These are phyloP conservation scores for Pholiota adiposa DNA, from an alignment of 1,284 basidiomycete genomes.

Conservation along the genomic window DNA sequence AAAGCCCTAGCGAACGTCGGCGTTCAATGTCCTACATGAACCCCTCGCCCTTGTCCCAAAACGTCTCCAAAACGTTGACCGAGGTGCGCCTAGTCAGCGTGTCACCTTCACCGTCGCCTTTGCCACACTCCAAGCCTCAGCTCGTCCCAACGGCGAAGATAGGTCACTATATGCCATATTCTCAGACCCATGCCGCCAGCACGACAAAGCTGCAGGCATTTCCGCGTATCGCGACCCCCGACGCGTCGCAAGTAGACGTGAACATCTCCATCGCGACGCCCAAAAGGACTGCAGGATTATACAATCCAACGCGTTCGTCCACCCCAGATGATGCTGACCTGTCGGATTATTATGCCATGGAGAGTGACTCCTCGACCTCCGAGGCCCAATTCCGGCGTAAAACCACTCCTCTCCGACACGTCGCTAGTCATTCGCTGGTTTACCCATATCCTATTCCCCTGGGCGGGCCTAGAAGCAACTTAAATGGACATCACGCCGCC, in stretches of 20 bases:
- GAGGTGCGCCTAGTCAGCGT: neutral
- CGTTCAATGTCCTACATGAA: constrained; percentile 19
- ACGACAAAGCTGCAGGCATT: constrained; percentile 14
- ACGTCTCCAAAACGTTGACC: neutral
- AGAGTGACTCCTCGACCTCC: constrained; percentile 13
- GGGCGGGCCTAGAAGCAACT: neutral
- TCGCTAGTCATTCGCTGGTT: neutral
- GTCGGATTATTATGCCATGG: constrained; percentile 5
- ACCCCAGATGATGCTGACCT: constrained; percentile 1
- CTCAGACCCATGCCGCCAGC: constrained; percentile 9
- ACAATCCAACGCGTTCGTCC: constrained; percentile 1
- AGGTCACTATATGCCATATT: constrained; percentile 22
- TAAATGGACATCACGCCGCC: neutral
- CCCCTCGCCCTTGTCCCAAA: constrained; percentile 7
- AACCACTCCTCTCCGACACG: neutral
- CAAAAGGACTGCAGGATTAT: neutral
- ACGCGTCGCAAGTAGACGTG: constrained; percentile 14
- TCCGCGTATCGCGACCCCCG: constrained; percentile 12
- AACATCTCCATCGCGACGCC: neutral
- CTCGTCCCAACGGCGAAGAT: neutral
- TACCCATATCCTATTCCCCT: neutral
- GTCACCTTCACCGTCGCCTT: constrained; percentile 12
- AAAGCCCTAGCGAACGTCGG: constrained; percentile 14
- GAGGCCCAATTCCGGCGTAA: neutral
- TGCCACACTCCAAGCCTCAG: neutral